phyloP scores from a whole-genome alignment of 495 filamentous ascomycete genomes.

The Hypoxylon intermedium region DNA sequence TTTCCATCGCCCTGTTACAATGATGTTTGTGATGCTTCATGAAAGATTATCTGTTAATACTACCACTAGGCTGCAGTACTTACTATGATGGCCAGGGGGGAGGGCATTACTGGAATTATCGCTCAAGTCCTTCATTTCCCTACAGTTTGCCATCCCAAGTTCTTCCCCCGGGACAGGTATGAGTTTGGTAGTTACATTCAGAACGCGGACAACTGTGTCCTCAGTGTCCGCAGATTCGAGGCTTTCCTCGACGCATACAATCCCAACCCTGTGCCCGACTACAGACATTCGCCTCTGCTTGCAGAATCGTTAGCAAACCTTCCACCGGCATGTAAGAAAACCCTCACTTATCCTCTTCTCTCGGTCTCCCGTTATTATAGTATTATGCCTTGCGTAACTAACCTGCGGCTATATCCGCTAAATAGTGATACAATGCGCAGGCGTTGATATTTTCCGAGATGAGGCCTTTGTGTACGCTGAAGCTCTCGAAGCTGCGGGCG shows the following conservation, averaged over 20 bases:
- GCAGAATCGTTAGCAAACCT: conserved; percentile 23
- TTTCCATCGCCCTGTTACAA: too few relatives aligned
- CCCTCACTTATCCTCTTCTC: not conserved
- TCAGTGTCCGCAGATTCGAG: conserved; percentile 26
- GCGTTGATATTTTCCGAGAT: conserved; percentile 38
- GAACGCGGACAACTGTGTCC: conserved; percentile 34
- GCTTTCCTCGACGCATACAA: conserved; percentile 32
- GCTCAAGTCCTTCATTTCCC: conserved; percentile 42
- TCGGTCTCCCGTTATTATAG: not conserved
- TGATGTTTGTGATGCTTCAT: not conserved
- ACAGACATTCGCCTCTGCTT: conserved; percentile 35
- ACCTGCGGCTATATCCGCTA: not conserved
- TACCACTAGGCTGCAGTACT: conserved; percentile 27
- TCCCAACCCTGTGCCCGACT: conserved; percentile 25
- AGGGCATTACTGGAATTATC: conserved; percentile 33
- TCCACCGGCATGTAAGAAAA: conserved; percentile 36
- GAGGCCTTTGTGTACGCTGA: conserved; percentile 41
- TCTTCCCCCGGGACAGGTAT: conserved; percentile 39
- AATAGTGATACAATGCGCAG: conserved; percentile 41
- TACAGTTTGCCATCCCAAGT: conserved; percentile 38
- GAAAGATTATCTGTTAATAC: not conserved
- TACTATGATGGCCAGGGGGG: conserved; percentile 27
- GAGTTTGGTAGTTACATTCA: conserved; percentile 39
- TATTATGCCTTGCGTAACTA: not conserved
- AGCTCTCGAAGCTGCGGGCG: conserved; percentile 30